Percentiles rank a stretch among this genome's conserved stretches.
These are phyloP conservation scores for Aspergillus baeticus DNA, from an alignment of 495 filamentous ascomycete genomes.

Conservation along the genomic window DNA sequence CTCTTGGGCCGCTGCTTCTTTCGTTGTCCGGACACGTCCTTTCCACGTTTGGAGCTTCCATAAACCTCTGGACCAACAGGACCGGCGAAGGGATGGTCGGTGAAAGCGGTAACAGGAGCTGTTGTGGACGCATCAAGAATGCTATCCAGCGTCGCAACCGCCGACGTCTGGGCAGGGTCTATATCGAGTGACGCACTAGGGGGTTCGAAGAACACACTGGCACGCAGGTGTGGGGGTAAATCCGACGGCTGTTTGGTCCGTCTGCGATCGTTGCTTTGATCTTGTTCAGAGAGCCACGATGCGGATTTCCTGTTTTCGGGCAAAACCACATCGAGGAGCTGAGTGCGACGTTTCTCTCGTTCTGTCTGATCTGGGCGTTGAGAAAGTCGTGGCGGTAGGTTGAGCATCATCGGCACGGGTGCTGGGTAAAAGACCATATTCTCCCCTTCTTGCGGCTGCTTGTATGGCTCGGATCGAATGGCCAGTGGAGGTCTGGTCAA, in stretches of 20 bases:
- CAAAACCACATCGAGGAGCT: conserved; percentile 53
- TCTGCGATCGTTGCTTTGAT: conserved; percentile 19
- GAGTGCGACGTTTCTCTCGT: conserved; percentile 68
- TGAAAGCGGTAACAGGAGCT: conserved; percentile 93
- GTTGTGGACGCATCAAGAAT: conserved; percentile 91
- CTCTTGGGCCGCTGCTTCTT: conserved; percentile 23
- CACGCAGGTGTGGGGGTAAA: conserved; percentile 85
- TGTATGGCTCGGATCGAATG: conserved; percentile 56
- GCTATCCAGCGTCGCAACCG: conserved; percentile 85
- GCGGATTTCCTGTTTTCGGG: conserved; percentile 47
- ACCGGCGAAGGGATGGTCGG: conserved; percentile 85
- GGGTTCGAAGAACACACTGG: conserved; percentile 85
- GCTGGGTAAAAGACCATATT: conserved; percentile 94
- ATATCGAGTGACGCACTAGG: conserved; percentile 59
- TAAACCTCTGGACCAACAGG: conserved; percentile 67
- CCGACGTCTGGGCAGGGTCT: conserved; percentile 74
- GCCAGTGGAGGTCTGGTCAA: conserved; percentile 42
- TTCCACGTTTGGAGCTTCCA: conserved; percentile 38
- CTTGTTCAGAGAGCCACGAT: conserved; percentile 30
- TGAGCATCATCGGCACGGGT: conserved; percentile 89
- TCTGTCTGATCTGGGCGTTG: conserved; percentile 58
- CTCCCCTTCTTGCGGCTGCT: conserved; percentile 63
- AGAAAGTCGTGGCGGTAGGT: conserved; percentile 84
- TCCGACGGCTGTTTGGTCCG: conserved; percentile 41
- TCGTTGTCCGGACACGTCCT: conserved; percentile 20